Evolutionary conservation across 1,284 basidiomycete species (phyloP).

Genomic region (Kalmanozyma brasiliensis): DNA sequence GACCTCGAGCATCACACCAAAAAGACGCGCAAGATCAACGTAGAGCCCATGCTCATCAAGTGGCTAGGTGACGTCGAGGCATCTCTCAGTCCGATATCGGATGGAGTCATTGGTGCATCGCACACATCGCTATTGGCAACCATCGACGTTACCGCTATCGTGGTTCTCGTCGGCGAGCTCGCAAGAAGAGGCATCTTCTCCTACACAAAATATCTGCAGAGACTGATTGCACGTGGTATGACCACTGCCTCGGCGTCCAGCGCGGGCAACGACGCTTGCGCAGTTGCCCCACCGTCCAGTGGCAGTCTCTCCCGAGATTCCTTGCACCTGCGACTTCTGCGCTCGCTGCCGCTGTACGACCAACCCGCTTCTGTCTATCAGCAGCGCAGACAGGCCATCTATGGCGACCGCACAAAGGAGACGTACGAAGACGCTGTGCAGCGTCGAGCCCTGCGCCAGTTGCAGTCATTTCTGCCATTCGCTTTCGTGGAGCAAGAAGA

Average conservation of each 20-base stretch:
- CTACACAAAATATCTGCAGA: slow-evolving; percentile 84
- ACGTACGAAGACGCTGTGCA: slow-evolving; percentile 65
- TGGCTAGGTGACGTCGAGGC: slow-evolving; percentile 75
- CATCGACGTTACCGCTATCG: slow-evolving; percentile 71
- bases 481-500: slow-evolving; percentile 17
- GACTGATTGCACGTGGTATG: slow-evolving; percentile 80
- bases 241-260: slow-evolving; percentile 14
- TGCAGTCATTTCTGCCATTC: slow-evolving; percentile 40
- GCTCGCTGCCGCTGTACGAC: slow-evolving; percentile 55
- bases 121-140: slow-evolving; percentile 12
- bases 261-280: neutral
- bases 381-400: slow-evolving; percentile 62
- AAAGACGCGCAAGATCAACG: slow-evolving; percentile 66
- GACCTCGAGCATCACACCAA: slow-evolving; percentile 32
- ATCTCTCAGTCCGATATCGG: slow-evolving; percentile 8
- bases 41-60: slow-evolving; percentile 73
- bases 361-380: slow-evolving; percentile 46
- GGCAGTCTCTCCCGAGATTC: slow-evolving; percentile 21
- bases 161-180: slow-evolving; percentile 82
- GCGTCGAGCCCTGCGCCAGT: slow-evolving; percentile 58
- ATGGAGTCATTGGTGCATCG: neutral
- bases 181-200: slow-evolving; percentile 81
- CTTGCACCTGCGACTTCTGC: slow-evolving; percentile 55
- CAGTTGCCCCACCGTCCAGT: neutral
- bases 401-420: slow-evolving; percentile 60